Base-by-base conservation (phyloP, 345 rosid genomes). In the Mangifera indica region DNA sequence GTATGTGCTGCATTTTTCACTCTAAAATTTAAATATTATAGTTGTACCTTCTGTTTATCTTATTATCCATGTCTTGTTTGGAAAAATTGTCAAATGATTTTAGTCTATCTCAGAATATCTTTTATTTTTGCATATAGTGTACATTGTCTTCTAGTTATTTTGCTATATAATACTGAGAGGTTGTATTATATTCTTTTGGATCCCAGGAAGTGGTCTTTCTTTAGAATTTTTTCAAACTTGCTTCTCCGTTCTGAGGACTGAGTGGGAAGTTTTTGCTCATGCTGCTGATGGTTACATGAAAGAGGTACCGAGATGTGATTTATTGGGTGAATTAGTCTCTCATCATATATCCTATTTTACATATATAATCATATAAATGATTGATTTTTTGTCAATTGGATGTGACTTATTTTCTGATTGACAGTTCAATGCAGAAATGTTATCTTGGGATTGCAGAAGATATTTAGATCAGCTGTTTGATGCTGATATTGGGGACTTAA, bases 181-280 rank as follows among this genome's bases (percentile, higher is more conserved):
- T 60, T 81, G 48, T 71, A 57, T 61, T 76, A 15, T 64, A 60
- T 77, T 78, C 52, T 76, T 52, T 74, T 83, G 54, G 54, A 57
- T 79, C 55, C 63, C 75, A 90, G 97, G 76, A 45, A 70, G 78
- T 55, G 74, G 78, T 53, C 79, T 54, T 11, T 74, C 83, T 76
- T 80, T 80, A 71, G 86, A 74, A 60, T 79, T 87, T 51, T 87
- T 88, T 78, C 97, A 91, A 63, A 82, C 83, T 74, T 91, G 87
- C 81, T 84, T 89, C 78, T 87, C 93, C 17, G 68, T 83, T 80
- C 67, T 95, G 86, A 89, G 86, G 84, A 76, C 78, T 1, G 90
- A 91, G 74, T 92, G 97, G 98, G 85, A 81, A 77, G 80, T 58
- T 76, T 71, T 83, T 22, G 86, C 66, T 25, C 76, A 82, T 73